These are phyloP conservation scores for Akanthomyces uredinophilus DNA, from an alignment of 2,329 filamentous ascomycete species.

Conservation along the genomic window DNA sequence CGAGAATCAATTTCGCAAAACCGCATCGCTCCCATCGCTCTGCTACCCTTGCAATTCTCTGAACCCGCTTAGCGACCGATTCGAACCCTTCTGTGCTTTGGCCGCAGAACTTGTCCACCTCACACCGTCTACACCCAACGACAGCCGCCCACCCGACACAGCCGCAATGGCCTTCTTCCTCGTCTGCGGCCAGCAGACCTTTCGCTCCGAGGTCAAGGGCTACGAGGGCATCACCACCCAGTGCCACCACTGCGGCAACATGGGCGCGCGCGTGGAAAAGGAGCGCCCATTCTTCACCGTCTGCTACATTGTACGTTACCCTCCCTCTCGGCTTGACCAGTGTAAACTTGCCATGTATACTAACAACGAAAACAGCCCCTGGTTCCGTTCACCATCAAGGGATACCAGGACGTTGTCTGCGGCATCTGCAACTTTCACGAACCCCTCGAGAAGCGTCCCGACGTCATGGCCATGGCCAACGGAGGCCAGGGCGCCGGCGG, in stretches of 20 bases:
- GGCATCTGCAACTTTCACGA: conserved; percentile 73
- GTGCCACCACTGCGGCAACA: conserved; percentile 64
- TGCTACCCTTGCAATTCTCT: not conserved
- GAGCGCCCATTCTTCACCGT: conserved; percentile 72
- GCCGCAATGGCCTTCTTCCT: conserved; percentile 56
- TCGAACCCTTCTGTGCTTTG: not conserved
- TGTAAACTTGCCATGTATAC: too few relatives aligned
- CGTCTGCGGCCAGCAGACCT: conserved; percentile 57
- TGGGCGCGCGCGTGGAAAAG: conserved; percentile 55
- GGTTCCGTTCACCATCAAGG: conserved; percentile 63
- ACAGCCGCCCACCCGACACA: not conserved
- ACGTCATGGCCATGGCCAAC: conserved; percentile 49
- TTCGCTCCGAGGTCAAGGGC: conserved; percentile 53
- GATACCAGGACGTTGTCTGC: conserved; percentile 66
- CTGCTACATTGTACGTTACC: conserved; percentile 61
- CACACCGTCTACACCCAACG: not conserved
- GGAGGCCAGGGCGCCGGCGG: conserved; percentile 28
- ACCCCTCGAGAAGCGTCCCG: conserved; percentile 52
- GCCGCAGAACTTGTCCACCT: not conserved
- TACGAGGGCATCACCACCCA: conserved; percentile 59
- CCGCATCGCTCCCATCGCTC: not conserved
- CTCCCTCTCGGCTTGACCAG: too few relatives aligned
- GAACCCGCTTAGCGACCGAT: not conserved
- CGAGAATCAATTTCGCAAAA: not conserved
- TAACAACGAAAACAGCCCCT: conserved; percentile 46